A percentile compares a stretch with the other conserved stretches of the same genome.
Conservation (phyloP, 495 filamentous ascomycete genomes). For the Penicillium atrosanguineum region DNA sequence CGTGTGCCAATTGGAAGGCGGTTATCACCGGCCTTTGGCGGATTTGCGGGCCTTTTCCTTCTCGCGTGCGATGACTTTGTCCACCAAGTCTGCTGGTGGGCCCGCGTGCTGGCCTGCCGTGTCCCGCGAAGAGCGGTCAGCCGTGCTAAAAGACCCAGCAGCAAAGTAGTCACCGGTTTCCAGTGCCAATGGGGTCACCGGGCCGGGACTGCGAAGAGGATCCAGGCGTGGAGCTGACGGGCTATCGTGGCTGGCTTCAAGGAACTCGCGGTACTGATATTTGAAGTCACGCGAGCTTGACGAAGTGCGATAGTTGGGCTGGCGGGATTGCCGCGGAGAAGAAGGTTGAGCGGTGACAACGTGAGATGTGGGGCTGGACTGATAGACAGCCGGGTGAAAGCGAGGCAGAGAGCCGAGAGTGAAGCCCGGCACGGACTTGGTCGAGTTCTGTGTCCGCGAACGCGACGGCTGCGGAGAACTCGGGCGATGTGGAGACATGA, state of each 20-base stretch:
- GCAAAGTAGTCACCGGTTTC: conserved; percentile 57
- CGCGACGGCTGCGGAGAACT: conserved; percentile 35
- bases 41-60: conserved; percentile 38
- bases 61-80: conserved; percentile 37
- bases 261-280: conserved; percentile 40
- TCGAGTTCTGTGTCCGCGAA: conserved; percentile 22
- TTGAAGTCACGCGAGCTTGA: conserved; percentile 36
- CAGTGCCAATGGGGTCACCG: conserved; percentile 73
- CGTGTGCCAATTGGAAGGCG: background rate
- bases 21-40: conserved; percentile 33
- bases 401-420: conserved; percentile 44
- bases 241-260: conserved; percentile 39
- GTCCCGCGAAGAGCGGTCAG: conserved; percentile 24
- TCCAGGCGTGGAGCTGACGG: conserved; percentile 62
- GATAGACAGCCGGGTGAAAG: conserved; percentile 51
- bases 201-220: conserved; percentile 71
- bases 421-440: conserved; percentile 37
- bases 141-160: conserved; percentile 30
- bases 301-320: conserved; percentile 32
- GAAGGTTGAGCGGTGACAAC: conserved; percentile 22
- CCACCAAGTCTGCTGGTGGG: conserved; percentile 34
- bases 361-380: conserved; percentile 24
- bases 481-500: conserved; percentile 39
- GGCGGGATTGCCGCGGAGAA: conserved; percentile 33
- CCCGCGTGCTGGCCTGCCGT: conserved; percentile 13